A percentile compares a stretch with the other conserved stretches of the same genome.
These are phyloP conservation scores for Isochrysis galbana DNA, from an alignment of 78 protist genomes.

Conservation along the genomic window DNA sequence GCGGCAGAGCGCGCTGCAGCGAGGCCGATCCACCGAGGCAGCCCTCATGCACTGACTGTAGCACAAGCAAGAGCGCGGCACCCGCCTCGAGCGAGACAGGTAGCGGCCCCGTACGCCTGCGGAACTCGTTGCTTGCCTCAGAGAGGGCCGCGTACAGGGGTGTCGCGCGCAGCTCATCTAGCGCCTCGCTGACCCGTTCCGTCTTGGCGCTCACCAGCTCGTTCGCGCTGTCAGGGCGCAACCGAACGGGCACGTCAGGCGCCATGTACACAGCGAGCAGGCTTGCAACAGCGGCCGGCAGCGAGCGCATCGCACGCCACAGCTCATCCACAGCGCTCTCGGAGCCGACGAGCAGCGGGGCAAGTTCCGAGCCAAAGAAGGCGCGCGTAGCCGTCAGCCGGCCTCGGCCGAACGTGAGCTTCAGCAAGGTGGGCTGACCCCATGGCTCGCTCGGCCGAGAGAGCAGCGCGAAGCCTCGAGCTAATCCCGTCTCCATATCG, in stretches of 20 bases:
- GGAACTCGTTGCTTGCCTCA: neutral
- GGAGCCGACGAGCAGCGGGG: neutral
- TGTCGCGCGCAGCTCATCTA: neutral
- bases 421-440: no score
- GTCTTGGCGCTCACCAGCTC: neutral
- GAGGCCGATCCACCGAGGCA: no score
- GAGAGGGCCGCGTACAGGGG: neutral
- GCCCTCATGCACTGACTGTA: no score
- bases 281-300: neutral
- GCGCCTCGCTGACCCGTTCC: neutral
- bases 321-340: neutral
- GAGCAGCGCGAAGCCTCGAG: neutral
- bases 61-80: neutral
- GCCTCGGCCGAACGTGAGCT: no score
- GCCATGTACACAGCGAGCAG: no score
- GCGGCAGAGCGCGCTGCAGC: no score
- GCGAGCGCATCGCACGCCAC: neutral
- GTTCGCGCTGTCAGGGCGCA: neutral
- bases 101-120: neutral
- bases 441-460: no score
- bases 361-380: neutral
- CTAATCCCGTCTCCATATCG: neutral
- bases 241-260: no score
- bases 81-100: neutral
- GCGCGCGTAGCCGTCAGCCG: neutral